Evolutionary conservation across 2,329 filamentous ascomycete species (phyloP), one percentile per base, ranked within the genome.

Genomic region (Periconia macrospinosa): DNA sequence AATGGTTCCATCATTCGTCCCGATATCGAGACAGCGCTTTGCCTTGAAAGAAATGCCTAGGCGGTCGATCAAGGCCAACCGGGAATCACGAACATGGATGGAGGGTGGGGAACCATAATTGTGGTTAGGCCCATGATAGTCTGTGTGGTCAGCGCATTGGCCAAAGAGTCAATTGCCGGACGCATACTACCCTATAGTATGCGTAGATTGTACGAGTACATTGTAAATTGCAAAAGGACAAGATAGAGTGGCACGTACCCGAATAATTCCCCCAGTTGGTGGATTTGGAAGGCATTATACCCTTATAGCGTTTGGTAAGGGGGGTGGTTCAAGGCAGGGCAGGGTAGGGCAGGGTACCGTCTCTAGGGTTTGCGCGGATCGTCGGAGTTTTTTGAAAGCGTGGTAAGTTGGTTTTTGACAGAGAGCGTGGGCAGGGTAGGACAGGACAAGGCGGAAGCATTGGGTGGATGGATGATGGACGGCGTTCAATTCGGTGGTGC

Each of bases 1-100:
- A 41, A 75, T 70, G 30, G 55, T 63, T 45, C 74, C 74, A 54
- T 66, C 67, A 59, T 76, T 76, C 61, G 72, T 75, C 40, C 74
- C 74, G 53, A 76, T 58, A 50, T 76, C 75, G 30, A 76, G 61
- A 55, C 72, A 69, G 33, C 53, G 53, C 65, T 71, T 74, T 58
- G 63, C 68, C 47, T 60, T 58, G 62, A 72, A 73, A 30, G 71
- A 70, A 54, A 73, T 17, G 46, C 43, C 59, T 55, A 71, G 59
- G 57, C 61, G 47, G 45, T 61, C 56, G 48, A 75, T 63, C 56
- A 70, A 57, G 55, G 61, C 51, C 45, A 76, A 63, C 48, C 75
- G 72, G 55, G 63, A 63, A 56, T 77, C 74, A 45, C 63, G 60
- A 57, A 75, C 60, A 58, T 76, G 73, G 46, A 61, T 67, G 42